Percentiles rank a stretch among this genome's conserved stretches.
These are phyloP conservation scores for Mycena vitilis DNA, from an alignment of 768 basidiomycete genomes.

Conservation along the genomic window DNA sequence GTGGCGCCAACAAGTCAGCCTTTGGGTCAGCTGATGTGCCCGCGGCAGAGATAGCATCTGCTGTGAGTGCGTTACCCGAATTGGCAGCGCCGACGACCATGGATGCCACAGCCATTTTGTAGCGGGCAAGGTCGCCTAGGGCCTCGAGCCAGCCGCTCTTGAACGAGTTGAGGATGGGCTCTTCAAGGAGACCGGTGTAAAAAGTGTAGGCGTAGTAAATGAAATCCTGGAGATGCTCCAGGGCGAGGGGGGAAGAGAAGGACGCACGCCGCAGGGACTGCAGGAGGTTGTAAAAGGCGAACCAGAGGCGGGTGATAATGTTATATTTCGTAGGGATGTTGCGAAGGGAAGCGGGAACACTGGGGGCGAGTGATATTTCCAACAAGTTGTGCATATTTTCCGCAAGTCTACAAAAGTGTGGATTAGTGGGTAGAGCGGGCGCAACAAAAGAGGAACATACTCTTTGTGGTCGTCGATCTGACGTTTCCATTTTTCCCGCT, in stretches of 20 bases:
- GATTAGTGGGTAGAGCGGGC: conserved; percentile 30
- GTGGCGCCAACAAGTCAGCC: conserved; percentile 26
- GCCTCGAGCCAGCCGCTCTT: conserved; percentile 94
- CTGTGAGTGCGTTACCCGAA: conserved; percentile 59
- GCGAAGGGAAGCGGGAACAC: conserved; percentile 88
- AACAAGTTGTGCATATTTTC: conserved; percentile 93
- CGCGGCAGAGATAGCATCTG: conserved; percentile 65
- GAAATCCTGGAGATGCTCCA: conserved; percentile 94
- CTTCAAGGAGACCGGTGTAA: conserved; percentile 90
- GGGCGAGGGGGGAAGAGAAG: conserved; percentile 72
- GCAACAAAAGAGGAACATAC: conserved; percentile 58
- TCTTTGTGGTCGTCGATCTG: conserved; percentile 85
- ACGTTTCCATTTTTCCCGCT: conserved; percentile 82
- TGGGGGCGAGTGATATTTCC: conserved; percentile 85
- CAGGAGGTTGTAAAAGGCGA: conserved; percentile 89
- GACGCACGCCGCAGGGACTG: conserved; percentile 91
- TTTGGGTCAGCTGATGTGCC: conserved; percentile 44
- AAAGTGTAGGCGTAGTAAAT: conserved; percentile 96
- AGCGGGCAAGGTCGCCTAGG: conserved; percentile 94
- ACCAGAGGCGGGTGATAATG: conserved; percentile 91
- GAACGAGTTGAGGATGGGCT: conserved; percentile 76
- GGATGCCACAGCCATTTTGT: conserved; percentile 95
- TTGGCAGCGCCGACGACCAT: conserved; percentile 70
- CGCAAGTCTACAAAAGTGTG: conserved; percentile 75
- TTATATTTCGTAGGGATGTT: conserved; percentile 95